Conservation (phyloP, 2,329 filamentous ascomycete genomes). For the Diaporthe ampelina region DNA sequence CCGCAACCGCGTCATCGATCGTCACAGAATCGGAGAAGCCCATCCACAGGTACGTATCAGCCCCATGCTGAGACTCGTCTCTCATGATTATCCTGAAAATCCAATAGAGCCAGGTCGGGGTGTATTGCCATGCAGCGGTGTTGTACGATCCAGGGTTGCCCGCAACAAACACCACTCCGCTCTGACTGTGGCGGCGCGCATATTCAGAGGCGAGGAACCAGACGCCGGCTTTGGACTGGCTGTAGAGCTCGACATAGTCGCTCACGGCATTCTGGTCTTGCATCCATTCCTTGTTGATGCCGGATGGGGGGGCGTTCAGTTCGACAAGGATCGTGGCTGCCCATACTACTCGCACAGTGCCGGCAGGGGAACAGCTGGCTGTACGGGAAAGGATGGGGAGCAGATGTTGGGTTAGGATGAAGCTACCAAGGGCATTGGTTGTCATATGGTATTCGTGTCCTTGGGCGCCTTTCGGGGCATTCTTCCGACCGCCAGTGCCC, state of each 20-base stretch:
- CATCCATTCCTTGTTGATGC: conserved; percentile 42
- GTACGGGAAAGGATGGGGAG: conserved; percentile 6
- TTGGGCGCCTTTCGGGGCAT: conserved; percentile 41
- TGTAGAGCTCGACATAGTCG: conserved; percentile 43
- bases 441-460: conserved; percentile 45
- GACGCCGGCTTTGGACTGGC: conserved; percentile 43
- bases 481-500: conserved; percentile 43
- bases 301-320: conserved; percentile 40
- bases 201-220: conserved; percentile 47
- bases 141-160: conserved; percentile 33
- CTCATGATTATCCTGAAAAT: conserved; percentile 19
- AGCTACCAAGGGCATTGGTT: conserved; percentile 42
- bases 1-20: conserved; percentile 41
- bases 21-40: conserved; percentile 43
- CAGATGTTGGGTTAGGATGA: conserved; percentile 43
- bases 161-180: conserved; percentile 35
- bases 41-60: conserved; percentile 47
- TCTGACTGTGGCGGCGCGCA: conserved; percentile 41
- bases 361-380: conserved; percentile 25
- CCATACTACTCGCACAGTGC: conserved; percentile 45
- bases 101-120: background rate
- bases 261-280: conserved; percentile 32
- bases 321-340: conserved; percentile 44
- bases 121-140: conserved; percentile 29
- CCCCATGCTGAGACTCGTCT: conserved; percentile 40